Evolutionary conservation across 768 basidiomycete genomes (phyloP).

Genomic region (Rhodotorula babjevae): DNA sequence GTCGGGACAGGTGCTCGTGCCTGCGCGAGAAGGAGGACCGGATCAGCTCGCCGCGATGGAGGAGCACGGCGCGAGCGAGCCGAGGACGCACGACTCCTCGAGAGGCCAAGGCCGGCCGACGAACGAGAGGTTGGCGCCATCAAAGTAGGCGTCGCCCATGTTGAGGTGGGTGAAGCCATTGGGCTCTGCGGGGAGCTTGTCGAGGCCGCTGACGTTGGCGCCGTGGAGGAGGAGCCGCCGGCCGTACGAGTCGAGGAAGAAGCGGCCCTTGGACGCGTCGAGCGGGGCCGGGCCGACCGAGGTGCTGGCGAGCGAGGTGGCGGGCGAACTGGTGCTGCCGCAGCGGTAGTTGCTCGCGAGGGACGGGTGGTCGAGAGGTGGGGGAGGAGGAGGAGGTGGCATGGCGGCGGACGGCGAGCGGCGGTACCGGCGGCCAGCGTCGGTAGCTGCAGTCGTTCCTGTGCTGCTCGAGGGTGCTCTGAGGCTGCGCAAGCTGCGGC

Average conservation of each 20-base stretch:
- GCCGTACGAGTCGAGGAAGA: slow-evolving; percentile 75
- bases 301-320: slow-evolving; percentile 55
- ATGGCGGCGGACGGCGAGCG: too few relatives aligned
- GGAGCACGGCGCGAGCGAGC: slow-evolving; percentile 51
- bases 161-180: slow-evolving; percentile 46
- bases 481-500: too few relatives aligned
- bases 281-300: slow-evolving; percentile 62
- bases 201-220: slow-evolving; percentile 75
- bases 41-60: neutral
- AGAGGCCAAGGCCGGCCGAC: slow-evolving; percentile 87
- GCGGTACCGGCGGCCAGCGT: too few relatives aligned
- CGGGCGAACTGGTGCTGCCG: neutral
- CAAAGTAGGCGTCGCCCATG: slow-evolving; percentile 63
- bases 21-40: neutral
- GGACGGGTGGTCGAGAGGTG: slow-evolving; percentile 4
- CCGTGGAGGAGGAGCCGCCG: slow-evolving; percentile 77
- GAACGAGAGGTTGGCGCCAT: slow-evolving; percentile 68
- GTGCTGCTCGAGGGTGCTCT: too few relatives aligned
- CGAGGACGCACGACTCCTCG: slow-evolving; percentile 68
- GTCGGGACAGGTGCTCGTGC: slow-evolving; percentile 33
- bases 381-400: too few relatives aligned
- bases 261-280: slow-evolving; percentile 64
- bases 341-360: slow-evolving; percentile 7
- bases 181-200: slow-evolving; percentile 61
- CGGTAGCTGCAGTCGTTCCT: too few relatives aligned